Evolutionary conservation across 2,329 filamentous ascomycete genomes (phyloP).

Genomic region (Scolecobasidium constrictum): DNA sequence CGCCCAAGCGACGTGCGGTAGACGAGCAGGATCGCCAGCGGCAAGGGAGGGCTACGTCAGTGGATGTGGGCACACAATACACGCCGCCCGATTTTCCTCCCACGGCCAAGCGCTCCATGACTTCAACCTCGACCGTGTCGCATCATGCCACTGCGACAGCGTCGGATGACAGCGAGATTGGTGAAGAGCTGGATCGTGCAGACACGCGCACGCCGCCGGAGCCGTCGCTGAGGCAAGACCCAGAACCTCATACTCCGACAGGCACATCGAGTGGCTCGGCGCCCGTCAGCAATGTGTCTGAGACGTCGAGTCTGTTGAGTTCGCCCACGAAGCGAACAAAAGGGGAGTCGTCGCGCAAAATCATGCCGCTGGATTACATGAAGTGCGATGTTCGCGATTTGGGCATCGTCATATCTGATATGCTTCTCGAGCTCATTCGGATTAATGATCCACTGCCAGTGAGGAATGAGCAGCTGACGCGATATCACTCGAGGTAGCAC

Average conservation of each 20-base stretch:
- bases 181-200: background rate
- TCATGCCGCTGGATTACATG: conserved; percentile 68
- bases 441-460: conserved; percentile 85
- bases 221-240: background rate
- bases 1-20: background rate
- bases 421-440: conserved; percentile 89
- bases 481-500: conserved; percentile 78
- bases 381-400: conserved; percentile 73
- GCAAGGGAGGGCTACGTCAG: conserved; percentile 24
- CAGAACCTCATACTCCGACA: background rate
- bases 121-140: background rate
- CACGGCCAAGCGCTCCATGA: conserved; percentile 19
- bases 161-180: background rate
- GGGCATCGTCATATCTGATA: conserved; percentile 82
- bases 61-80: conserved; percentile 44
- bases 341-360: conserved; percentile 36
- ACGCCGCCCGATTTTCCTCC: conserved; percentile 37
- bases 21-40: background rate
- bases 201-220: background rate
- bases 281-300: background rate
- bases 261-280: background rate
- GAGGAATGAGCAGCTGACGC: conserved; percentile 73
- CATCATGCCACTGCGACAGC: background rate
- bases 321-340: conserved; percentile 34
- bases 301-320: background rate